Conservation (phyloP, 768 basidiomycete species). For the Galerina sulciceps region DNA sequence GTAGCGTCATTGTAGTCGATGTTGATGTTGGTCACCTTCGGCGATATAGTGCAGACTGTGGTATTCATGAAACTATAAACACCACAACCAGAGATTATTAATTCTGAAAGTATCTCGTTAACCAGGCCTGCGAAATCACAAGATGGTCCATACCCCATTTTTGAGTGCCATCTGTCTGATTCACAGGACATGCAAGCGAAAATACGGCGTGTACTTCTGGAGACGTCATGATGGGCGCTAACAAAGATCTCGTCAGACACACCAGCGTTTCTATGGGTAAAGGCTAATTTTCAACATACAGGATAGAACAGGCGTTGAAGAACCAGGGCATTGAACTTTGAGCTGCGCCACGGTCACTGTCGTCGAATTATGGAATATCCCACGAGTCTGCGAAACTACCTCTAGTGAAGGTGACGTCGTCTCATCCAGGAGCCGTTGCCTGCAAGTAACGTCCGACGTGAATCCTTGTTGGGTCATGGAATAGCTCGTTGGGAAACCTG, state of each 20-base stretch:
- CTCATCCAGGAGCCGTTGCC: slow-evolving; percentile 5
- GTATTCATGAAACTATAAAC: slow-evolving; percentile 18
- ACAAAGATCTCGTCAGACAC: too few relatives aligned
- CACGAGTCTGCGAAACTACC: slow-evolving; percentile 4
- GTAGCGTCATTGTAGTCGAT: slow-evolving; percentile 20
- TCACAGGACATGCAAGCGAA: slow-evolving; percentile 14
- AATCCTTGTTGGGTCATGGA: slow-evolving; percentile 28
- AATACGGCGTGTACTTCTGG: slow-evolving; percentile 22
- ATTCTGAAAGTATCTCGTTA: slow-evolving; percentile 11
- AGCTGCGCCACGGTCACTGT: slow-evolving; percentile 18
- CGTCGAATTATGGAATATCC: slow-evolving; percentile 10
- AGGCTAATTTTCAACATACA: slow-evolving; percentile 3
- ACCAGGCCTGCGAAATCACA: not conserved
- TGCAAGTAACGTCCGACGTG: slow-evolving; percentile 21
- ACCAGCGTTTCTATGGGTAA: not conserved
- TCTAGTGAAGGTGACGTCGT: slow-evolving; percentile 18
- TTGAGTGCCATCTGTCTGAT: slow-evolving; percentile 7
- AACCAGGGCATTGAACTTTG: slow-evolving; percentile 14
- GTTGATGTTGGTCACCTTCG: slow-evolving; percentile 16
- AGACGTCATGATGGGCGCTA: slow-evolving; percentile 16
- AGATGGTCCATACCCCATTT: slow-evolving; percentile 15
- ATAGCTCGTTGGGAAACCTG: slow-evolving; percentile 19
- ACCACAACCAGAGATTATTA: slow-evolving; percentile 20
- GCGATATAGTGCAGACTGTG: slow-evolving; percentile 18
- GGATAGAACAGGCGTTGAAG: not conserved